These are phyloP conservation scores for Artemisia tridentata DNA, from an alignment of 129 eudicot genomes.

Conservation along the genomic window DNA sequence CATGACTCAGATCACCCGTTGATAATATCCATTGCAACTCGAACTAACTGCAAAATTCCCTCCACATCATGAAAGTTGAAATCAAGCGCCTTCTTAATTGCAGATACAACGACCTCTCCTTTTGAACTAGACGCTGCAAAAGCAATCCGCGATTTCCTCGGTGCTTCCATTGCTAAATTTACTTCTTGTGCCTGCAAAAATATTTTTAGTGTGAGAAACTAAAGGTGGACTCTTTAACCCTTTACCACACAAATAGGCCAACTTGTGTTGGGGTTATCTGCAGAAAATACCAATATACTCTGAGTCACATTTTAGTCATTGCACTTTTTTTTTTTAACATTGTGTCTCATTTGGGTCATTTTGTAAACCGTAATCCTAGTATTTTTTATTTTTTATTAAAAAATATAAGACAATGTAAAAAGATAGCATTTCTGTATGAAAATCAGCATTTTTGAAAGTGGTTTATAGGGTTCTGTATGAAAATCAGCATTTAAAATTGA, in stretches of 20 bases:
- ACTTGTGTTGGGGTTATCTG: background rate
- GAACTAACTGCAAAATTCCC: slow-evolving; percentile 67
- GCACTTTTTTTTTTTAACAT: no score
- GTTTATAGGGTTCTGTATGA: no score
- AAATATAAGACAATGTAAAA: no score
- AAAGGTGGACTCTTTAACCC: background rate
- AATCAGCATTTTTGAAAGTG: no score
- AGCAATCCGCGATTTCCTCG: slow-evolving; percentile 69
- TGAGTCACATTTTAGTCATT: no score
- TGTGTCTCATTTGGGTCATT: background rate
- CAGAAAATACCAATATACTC: no score
- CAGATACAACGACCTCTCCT: slow-evolving; percentile 48
- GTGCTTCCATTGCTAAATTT: slow-evolving; percentile 87
- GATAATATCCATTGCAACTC: slow-evolving; percentile 83
- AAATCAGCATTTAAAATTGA: no score
- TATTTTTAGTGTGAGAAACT: background rate
- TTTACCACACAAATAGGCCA: background rate
- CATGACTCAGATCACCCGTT: slow-evolving; percentile 35
- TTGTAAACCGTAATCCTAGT: background rate
- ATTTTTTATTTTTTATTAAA: no score
- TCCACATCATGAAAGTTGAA: slow-evolving; percentile 84
- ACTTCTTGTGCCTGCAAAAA: slow-evolving; percentile 70
- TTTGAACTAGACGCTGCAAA: slow-evolving; percentile 63
- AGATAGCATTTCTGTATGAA: no score
- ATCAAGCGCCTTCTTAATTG: slow-evolving; percentile 86